Percentiles rank a stretch among this genome's conserved stretches.
Evolutionary conservation across 305 asterid genomes (phyloP).

Genomic region (Euphrasia arctica): DNA sequence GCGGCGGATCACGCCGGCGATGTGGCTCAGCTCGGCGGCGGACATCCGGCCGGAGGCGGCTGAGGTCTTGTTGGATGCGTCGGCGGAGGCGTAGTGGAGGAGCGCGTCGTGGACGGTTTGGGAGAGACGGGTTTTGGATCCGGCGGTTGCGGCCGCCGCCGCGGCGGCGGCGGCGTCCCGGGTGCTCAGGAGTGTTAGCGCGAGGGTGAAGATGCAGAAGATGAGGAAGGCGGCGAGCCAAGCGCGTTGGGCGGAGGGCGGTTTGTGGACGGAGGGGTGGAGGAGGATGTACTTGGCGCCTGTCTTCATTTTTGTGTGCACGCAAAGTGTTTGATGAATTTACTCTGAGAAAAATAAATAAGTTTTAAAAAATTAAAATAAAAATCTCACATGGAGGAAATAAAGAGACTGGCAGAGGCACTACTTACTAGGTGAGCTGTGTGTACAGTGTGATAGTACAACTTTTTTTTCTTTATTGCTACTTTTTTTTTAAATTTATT

Average conservation of each 20-base stretch:
- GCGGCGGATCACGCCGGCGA: conserved; percentile 59
- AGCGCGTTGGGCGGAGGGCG: conserved; percentile 29
- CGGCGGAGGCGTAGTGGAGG: conserved; percentile 44
- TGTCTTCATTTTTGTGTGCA: conserved; percentile 6
- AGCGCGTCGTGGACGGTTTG: conserved; percentile 41
- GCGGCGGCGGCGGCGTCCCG: conserved; percentile 23
- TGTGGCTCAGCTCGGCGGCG: conserved; percentile 38
- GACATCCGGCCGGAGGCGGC: conserved; percentile 46
- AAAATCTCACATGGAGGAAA: too few species aligned
- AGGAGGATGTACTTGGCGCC: conserved; percentile 27
- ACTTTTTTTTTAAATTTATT: too few species aligned
- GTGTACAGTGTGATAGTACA: too few species aligned
- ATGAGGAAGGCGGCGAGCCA: conserved; percentile 35
- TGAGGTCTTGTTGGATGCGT: conserved; percentile 26
- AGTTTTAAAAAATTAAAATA: background rate
- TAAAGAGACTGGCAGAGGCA: too few species aligned
- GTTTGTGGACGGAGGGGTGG: conserved; percentile 40
- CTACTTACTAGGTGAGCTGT: too few species aligned
- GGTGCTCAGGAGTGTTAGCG: conserved; percentile 34
- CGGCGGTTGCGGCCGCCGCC: background rate
- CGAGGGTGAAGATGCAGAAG: conserved; percentile 42
- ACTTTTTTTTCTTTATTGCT: too few species aligned
- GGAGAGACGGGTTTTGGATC: conserved; percentile 24
- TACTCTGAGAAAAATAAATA: background rate
- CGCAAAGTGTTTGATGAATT: background rate